phyloP scores from a whole-genome alignment of 1,139 yeast genomes.

The Nakaseomyces delphensis region DNA sequence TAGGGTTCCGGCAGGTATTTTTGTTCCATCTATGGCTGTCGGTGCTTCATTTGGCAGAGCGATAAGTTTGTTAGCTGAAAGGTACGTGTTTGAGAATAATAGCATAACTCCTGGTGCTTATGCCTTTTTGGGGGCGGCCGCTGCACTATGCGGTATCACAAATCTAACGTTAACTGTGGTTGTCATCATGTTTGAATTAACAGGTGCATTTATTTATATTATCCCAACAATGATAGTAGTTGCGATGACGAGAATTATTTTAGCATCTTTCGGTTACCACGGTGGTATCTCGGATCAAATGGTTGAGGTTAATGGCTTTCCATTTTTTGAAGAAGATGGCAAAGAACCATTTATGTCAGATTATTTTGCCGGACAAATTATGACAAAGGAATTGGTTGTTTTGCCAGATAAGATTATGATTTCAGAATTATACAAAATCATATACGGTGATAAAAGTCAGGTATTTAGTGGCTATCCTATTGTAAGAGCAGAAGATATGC shows the following conservation, averaged over 20 bases:
- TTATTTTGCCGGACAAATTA: constrained; percentile 51
- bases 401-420: constrained; percentile 34
- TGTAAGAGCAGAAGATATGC: constrained; percentile 26
- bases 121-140: constrained; percentile 96
- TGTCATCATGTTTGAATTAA: constrained; percentile 89
- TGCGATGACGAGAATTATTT: constrained; percentile 74
- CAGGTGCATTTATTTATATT: constrained; percentile 85
- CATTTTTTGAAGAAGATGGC: constrained; percentile 69
- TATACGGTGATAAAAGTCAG: background rate
- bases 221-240: constrained; percentile 95
- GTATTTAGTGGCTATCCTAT: constrained; percentile 51
- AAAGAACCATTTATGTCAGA: constrained; percentile 43
- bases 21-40: constrained; percentile 94
- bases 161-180: constrained; percentile 88
- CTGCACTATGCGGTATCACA: constrained; percentile 89
- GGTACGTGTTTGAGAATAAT: constrained; percentile 38
- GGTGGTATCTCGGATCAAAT: constrained; percentile 95
- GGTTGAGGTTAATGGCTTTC: constrained; percentile 82
- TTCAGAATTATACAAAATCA: constrained; percentile 27
- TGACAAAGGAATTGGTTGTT: constrained; percentile 49
- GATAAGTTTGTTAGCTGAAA: constrained; percentile 48
- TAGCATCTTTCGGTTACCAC: constrained; percentile 59
- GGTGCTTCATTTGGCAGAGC: constrained; percentile 93
- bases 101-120: constrained; percentile 90
- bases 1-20: constrained; percentile 91